Base-by-base conservation (phyloP, 163 green algal genomes). In the Volvox carteri region DNA sequence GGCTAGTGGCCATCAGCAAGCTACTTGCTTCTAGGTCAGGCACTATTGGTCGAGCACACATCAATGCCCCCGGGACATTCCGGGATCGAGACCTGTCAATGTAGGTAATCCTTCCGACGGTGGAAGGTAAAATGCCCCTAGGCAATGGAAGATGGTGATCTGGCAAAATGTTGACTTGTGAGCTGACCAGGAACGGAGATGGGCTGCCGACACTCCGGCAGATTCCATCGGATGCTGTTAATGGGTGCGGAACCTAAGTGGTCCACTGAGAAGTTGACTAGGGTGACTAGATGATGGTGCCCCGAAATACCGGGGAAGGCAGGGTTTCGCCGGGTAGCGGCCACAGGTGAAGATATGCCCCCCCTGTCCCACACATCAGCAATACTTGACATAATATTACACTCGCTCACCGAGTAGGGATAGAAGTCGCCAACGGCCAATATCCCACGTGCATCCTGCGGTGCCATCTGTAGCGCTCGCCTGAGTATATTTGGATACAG, bases 401-500 rank as follows among this genome's bases (percentile, higher is more conserved):
- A 11, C 14, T 12, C 58, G 19, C n/a, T 68, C 58, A 75, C 65
- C 62, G 72, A 58, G 16, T 39, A 37, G 1, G 11, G 2, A 2
- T 25, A 80, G 23, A 80, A 80, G 44, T 41, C 21, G 21, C 73
- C 73, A 4, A 80, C 25, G 18, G 73, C 73, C 44, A 80, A 3
- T 6, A 80, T 62, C 42, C 73, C 73, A 16, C 73, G 42, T 58
- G 73, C 73, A 44, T 80, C 73, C 11, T 28, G 23, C 23, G 73
- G 73, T 16, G 73, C 73, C 25, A 30, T 1, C 25, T 80, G 42
- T 0, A 80, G 12, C 1, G 73, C 73, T 28, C 25, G 18, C 12
- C 28, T 37, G 12, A 80, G 41, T 12, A 80, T 25, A 35, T 62
- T 62, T 12, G 42, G 23, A 11, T 80, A 80, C 8, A 80, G 44